Conservation (phyloP, 2,329 filamentous ascomycete genomes). For the Sordariomycetes sp. region DNA sequence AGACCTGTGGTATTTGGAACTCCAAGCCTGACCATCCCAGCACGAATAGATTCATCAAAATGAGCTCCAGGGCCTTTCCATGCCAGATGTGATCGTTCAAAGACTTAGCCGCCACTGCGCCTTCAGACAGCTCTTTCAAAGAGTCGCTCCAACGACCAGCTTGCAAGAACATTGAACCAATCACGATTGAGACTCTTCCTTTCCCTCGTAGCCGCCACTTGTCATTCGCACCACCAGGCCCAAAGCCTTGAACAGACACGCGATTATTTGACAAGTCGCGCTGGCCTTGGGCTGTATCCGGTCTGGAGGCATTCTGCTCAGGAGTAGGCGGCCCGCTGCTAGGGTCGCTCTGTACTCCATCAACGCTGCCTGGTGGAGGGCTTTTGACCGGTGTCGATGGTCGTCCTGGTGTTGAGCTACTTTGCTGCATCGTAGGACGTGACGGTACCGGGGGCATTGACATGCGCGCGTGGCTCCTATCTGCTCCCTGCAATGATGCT, state of each 20-base stretch:
- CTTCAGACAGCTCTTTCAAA: constrained; percentile 72
- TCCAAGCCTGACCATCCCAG: constrained; percentile 77
- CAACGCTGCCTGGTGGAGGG: constrained; percentile 37
- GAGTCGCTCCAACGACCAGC: constrained; percentile 88
- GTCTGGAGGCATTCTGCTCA: constrained; percentile 26
- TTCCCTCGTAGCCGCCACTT: constrained; percentile 73
- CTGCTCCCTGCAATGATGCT: constrained; percentile 42
- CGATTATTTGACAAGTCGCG: constrained; percentile 44
- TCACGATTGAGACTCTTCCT: constrained; percentile 66
- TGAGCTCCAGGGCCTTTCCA: constrained; percentile 85
- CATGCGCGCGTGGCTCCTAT: constrained; percentile 62
- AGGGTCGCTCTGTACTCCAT: constrained; percentile 30
- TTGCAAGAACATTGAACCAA: constrained; percentile 80
- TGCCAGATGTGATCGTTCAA: constrained; percentile 95
- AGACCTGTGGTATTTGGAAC: constrained; percentile 62
- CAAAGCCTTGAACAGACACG: constrained; percentile 64
- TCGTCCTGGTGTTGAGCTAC: constrained; percentile 34
- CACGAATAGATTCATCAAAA: constrained; percentile 72
- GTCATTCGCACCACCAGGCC: constrained; percentile 62
- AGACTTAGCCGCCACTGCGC: constrained; percentile 65
- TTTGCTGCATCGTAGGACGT: constrained; percentile 29
- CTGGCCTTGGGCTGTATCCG: constrained; percentile 31
- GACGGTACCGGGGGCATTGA: constrained; percentile 66
- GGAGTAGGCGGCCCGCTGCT: constrained; percentile 28
- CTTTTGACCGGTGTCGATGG: constrained; percentile 43